Percentiles rank a stretch among this genome's conserved stretches.
Conservation (phyloP, 2,329 filamentous ascomycete species). For the Aspergillus novofumigatus region DNA sequence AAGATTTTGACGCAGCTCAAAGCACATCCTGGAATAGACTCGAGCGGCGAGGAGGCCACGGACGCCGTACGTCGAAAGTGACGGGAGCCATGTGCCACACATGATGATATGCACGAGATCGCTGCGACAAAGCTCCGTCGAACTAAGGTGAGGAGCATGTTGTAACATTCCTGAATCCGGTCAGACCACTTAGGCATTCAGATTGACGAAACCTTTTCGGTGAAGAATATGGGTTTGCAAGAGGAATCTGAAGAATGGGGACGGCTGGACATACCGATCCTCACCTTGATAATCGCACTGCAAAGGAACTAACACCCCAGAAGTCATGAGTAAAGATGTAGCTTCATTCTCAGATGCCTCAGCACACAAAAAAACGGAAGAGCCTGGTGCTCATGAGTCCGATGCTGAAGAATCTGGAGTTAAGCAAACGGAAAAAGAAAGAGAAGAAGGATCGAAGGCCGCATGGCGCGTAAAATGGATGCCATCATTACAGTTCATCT, state of each 20-base stretch:
- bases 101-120: slow-evolving; percentile 19
- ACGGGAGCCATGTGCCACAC: slow-evolving; percentile 19
- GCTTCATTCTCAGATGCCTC: slow-evolving; percentile 19
- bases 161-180: slow-evolving; percentile 22
- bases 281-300: slow-evolving; percentile 16
- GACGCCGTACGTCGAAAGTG: slow-evolving; percentile 14
- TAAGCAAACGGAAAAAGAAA: background rate
- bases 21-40: slow-evolving; percentile 57
- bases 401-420: background rate
- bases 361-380: background rate
- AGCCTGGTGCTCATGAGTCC: background rate
- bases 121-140: slow-evolving; percentile 23
- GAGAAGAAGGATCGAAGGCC: slow-evolving; percentile 2
- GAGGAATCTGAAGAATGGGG: background rate
- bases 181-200: slow-evolving; percentile 10
- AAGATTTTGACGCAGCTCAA: slow-evolving; percentile 60
- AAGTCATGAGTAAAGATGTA: slow-evolving; percentile 16
- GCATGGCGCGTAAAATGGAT: background rate
- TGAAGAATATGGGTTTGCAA: background rate
- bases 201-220: background rate
- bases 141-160: slow-evolving; percentile 30
- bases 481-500: slow-evolving; percentile 1
- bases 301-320: slow-evolving; percentile 21
- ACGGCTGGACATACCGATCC: background rate
- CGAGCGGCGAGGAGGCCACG: slow-evolving; percentile 27